phyloP scores from a whole-genome alignment of 176 grass and related monocot species.

The Carex cristatella region DNA sequence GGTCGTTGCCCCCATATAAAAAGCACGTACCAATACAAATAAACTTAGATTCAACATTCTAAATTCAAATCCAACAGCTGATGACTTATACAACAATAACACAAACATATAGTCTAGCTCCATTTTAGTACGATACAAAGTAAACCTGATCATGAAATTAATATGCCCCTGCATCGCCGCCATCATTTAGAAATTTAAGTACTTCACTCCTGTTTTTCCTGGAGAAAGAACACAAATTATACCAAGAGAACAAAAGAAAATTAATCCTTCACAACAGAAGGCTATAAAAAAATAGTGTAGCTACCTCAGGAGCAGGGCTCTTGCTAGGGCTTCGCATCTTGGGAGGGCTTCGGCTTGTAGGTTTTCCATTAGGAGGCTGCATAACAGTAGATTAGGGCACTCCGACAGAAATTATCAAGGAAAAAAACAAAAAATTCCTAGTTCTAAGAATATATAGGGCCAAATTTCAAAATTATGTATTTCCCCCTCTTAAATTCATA shows the following conservation, averaged over 20 bases:
- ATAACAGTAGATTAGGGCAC: not conserved
- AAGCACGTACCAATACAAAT: not conserved
- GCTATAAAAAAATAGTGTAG: not conserved
- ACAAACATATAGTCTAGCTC: not conserved
- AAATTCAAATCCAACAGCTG: conserved; percentile 5
- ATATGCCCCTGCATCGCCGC: not conserved
- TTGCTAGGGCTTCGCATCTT: not conserved
- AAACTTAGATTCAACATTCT: conserved; percentile 2
- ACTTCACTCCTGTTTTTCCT: conserved; percentile 9
- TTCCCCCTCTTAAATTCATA: too few relatives aligned
- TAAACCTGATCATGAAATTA: conserved; percentile 5
- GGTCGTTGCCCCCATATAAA: not conserved
- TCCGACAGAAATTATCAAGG: not conserved
- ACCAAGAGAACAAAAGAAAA: not conserved
- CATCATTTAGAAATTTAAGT: not conserved
- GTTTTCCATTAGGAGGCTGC: conserved; percentile 18
- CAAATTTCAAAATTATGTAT: not conserved
- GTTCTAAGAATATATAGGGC: not conserved
- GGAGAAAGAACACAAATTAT: not conserved
- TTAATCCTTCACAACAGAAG: not conserved
- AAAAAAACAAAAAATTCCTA: not conserved
- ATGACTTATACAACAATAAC: not conserved
- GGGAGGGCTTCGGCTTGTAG: conserved; percentile 10
- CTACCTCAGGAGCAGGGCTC: conserved; percentile 16
- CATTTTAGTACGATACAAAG: not conserved